These are phyloP conservation scores for Blastomyces emzantsi DNA, from an alignment of 2,329 filamentous ascomycete species.

Conservation along the genomic window DNA sequence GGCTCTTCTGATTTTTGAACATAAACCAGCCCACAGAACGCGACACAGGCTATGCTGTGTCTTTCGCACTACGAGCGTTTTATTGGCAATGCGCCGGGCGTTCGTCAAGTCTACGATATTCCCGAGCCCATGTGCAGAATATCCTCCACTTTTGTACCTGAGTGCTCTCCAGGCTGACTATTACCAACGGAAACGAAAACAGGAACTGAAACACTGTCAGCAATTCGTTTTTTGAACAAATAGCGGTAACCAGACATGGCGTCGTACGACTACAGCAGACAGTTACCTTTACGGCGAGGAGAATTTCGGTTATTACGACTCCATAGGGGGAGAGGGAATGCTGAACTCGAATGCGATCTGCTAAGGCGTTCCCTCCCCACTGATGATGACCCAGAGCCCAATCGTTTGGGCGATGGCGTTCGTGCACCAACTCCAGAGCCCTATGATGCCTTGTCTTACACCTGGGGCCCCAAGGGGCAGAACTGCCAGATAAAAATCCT, in stretches of 20 bases:
- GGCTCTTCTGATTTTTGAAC: neutral
- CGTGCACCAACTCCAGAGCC: neutral
- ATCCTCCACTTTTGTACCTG: neutral
- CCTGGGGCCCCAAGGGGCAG: neutral
- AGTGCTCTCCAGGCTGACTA: neutral
- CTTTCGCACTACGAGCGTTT: neutral
- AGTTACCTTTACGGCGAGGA: neutral
- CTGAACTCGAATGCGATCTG: constrained; percentile 5
- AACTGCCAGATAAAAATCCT: neutral
- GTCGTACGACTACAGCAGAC: neutral
- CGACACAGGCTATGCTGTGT: neutral
- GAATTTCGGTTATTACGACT: constrained; percentile 2
- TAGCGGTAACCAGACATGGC: neutral
- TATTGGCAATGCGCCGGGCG: neutral
- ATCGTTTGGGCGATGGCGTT: neutral
- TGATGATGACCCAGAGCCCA: neutral
- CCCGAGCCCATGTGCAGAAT: neutral
- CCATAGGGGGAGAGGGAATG: neutral
- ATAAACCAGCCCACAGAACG: neutral
- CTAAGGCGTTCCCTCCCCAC: neutral
- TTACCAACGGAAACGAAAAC: neutral
- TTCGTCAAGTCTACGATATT: neutral
- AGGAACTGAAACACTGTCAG: neutral
- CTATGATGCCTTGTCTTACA: constrained; percentile 1
- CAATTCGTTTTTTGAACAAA: neutral